Evolutionary conservation across 1,139 yeast species (phyloP).

Genomic region (Yamadazyma conglobata): DNA sequence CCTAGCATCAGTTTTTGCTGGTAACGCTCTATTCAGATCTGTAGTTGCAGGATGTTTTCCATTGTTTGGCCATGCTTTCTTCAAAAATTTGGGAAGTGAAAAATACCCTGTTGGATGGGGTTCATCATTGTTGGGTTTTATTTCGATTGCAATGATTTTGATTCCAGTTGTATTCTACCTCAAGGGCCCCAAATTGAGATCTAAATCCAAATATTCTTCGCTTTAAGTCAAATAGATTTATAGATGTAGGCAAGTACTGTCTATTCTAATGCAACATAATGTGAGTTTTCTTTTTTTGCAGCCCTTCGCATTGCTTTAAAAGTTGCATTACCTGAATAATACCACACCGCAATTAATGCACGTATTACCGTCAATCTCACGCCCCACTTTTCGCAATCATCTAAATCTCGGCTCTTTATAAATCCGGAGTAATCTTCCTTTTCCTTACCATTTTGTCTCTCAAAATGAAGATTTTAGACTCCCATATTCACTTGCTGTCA

Average conservation of each 20-base stretch:
- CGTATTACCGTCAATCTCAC: too few relatives aligned
- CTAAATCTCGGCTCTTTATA: too few relatives aligned
- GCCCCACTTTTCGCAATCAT: constrained; percentile 1
- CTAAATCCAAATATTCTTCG: constrained; percentile 47
- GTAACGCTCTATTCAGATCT: constrained; percentile 27
- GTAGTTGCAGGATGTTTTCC: constrained; percentile 32
- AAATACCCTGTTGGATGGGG: constrained; percentile 63
- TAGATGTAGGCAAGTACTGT: too few relatives aligned
- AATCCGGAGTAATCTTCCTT: not conserved
- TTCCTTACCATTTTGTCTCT: not conserved
- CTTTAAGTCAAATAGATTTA: too few relatives aligned
- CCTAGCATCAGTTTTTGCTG: constrained; percentile 32
- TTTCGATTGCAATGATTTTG: constrained; percentile 56
- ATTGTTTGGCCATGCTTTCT: constrained; percentile 42
- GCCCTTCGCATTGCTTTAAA: too few relatives aligned
- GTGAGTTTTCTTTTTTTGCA: too few relatives aligned
- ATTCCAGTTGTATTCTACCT: constrained; percentile 52
- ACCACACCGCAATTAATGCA: too few relatives aligned
- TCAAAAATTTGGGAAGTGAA: constrained; percentile 29
- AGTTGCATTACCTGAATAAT: too few relatives aligned
- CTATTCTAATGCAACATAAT: too few relatives aligned
- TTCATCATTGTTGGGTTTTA: constrained; percentile 50
- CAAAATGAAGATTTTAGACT: constrained; percentile 14
- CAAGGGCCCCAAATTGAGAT: constrained; percentile 30
- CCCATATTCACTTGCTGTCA: constrained; percentile 17